Conservation (phyloP, 176 grass and related monocot species). For the Musa beccarii region DNA sequence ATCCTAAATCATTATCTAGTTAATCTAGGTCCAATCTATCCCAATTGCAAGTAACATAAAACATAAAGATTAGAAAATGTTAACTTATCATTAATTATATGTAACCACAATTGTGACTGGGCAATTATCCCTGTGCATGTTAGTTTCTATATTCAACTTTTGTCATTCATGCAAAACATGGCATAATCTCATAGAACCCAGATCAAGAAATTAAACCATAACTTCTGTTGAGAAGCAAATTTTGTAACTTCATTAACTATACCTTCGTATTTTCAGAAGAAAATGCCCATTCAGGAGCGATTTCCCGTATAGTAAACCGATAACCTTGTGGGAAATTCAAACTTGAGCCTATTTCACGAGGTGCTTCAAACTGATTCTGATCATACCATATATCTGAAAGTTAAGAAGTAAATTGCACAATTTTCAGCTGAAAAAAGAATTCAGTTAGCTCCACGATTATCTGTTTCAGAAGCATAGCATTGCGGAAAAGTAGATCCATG, state of each 20-base stretch:
- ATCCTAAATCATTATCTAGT: too few species aligned
- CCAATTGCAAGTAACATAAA: too few species aligned
- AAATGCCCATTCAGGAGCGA: slow-evolving; percentile 83
- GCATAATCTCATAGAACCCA: background rate
- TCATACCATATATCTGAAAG: slow-evolving; percentile 48
- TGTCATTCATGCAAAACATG: background rate
- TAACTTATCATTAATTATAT: background rate
- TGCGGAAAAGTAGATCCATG: background rate
- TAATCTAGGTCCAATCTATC: too few species aligned
- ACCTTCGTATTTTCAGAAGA: slow-evolving; percentile 83
- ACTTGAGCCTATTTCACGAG: slow-evolving; percentile 27
- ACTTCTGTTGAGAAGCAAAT: too few species aligned
- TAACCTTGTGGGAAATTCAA: slow-evolving; percentile 26
- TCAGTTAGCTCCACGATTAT: background rate
- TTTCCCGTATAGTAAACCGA: slow-evolving; percentile 41
- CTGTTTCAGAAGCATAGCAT: background rate
- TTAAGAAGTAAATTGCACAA: slow-evolving; percentile 1
- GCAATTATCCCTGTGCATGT: background rate
- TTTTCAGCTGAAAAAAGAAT: background rate
- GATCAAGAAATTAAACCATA: too few species aligned
- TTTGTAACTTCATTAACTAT: slow-evolving; percentile 5
- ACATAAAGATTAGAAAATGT: too few species aligned
- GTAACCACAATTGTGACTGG: too few species aligned
- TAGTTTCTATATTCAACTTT: background rate
- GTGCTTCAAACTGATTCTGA: slow-evolving; percentile 43